phyloP scores from a whole-genome alignment of 2,329 filamentous ascomycete genomes.

The Incumbomyces lentus region DNA sequence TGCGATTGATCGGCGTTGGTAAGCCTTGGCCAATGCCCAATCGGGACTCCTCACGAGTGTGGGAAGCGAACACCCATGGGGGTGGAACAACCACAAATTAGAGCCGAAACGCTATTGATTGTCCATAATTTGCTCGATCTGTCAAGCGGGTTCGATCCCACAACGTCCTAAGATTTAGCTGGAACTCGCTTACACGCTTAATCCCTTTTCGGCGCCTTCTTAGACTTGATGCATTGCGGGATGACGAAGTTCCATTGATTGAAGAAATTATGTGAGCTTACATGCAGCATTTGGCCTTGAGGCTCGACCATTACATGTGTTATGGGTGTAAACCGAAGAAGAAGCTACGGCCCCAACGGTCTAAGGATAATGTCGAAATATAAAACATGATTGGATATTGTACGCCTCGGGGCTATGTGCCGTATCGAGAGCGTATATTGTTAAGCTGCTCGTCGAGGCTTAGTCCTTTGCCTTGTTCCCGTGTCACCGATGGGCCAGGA shows the following conservation, averaged over 20 bases:
- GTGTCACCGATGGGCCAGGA: conserved; percentile 20
- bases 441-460: conserved; percentile 82
- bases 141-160: background rate
- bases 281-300: no score
- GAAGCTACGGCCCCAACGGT: no score
- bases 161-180: background rate
- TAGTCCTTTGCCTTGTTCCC: conserved; percentile 31
- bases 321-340: no score
- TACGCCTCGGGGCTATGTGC: background rate
- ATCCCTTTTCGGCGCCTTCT: background rate
- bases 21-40: background rate
- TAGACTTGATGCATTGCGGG: background rate
- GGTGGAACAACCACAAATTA: no score
- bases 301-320: no score
- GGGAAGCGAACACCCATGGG: no score
- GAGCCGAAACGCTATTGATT: background rate
- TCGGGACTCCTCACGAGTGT: background rate
- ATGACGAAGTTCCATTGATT: conserved; percentile 14
- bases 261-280: no score
- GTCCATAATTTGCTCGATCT: background rate
- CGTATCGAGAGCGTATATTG: conserved; percentile 41
- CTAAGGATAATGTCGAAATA: no score
- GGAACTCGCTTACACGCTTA: background rate
- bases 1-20: background rate
- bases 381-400: no score